These are phyloP conservation scores for Apiospora malaysiana DNA, from an alignment of 2,329 filamentous ascomycete species.

Conservation along the genomic window DNA sequence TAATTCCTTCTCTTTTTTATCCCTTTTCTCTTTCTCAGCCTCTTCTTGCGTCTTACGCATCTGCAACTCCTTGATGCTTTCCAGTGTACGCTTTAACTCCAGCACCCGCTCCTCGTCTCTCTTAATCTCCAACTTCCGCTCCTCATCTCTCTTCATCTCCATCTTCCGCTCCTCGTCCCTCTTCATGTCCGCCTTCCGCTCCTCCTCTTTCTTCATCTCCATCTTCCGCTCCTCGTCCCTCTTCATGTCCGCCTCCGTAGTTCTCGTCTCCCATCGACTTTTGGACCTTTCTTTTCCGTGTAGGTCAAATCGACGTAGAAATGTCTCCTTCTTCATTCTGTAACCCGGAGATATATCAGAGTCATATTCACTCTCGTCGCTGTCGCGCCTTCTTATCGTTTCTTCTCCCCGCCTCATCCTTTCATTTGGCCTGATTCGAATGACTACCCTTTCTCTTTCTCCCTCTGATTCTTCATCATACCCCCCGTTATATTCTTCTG, in stretches of 20 bases:
- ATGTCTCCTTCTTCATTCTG: not conserved
- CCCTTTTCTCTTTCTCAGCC: too few species aligned
- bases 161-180: not conserved
- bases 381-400: not conserved
- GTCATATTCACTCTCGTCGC: not conserved
- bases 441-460: not conserved
- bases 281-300: not conserved
- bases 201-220: too few species aligned
- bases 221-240: not conserved
- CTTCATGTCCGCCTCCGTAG: not conserved
- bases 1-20: not conserved
- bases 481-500: not conserved
- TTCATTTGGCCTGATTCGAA: not conserved
- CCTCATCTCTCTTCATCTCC: too few species aligned
- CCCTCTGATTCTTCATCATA: not conserved
- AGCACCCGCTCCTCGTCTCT: too few species aligned
- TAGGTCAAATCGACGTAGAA: not conserved
- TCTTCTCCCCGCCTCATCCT: not conserved
- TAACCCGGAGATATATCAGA: not conserved
- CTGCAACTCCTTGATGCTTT: not conserved
- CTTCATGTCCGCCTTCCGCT: not conserved
- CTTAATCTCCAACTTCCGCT: not conserved
- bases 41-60: not conserved
- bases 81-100: not conserved
- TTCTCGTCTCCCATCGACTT: too few species aligned